Base-by-base conservation (phyloP, 495 filamentous ascomycete genomes). In the Xylaria cubensis region DNA sequence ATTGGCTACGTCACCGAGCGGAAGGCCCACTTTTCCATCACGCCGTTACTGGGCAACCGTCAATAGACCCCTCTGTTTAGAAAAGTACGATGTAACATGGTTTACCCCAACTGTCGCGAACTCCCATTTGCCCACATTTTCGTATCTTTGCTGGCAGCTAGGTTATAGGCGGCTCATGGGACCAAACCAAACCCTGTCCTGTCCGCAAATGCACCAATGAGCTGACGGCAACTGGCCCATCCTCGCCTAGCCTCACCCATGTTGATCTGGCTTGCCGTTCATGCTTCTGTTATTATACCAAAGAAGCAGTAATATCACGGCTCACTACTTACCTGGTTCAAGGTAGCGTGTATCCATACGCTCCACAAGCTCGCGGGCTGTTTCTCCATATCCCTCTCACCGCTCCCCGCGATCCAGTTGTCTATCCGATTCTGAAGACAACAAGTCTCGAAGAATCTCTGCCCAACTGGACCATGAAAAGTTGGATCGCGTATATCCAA, bases 61-160 rank as follows among this genome's bases (percentile, higher is more conserved):
- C 13, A 51, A 32, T 48, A 67, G 29, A 69, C 71, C 71, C 71
- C 71, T 73, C 71, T 73, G 71, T 73, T 73, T 73, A 64, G 64
- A 66, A 72, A 56, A 10, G 65, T 72, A 72, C 70, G 12, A 34
- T 19, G 65, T 64, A 34, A 73, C 64, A 64, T 56, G 24, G 21
- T 15, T 46, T 58, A 19, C 70, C 62, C 70, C 46, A 72, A 55
- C 19, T 1, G 15, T 56, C 32, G 58, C 44, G 48, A 55, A n/a
- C 69, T 51, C 69, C 26, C 39, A 36, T 34, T 48, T 46, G 53
- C 55, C 70, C 62, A 63, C 46, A 32, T 51, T 29, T 36, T 26
- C 26, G 21, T 32, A 62, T 63, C 51, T 70, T 70, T 65, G 24
- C 53, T 72, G 62, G 50, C 70, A 56, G 41, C 53, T 39, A 26